Evolutionary conservation across 2,329 filamentous ascomycete genomes (phyloP).

Genomic region (Cercospora janseana): DNA sequence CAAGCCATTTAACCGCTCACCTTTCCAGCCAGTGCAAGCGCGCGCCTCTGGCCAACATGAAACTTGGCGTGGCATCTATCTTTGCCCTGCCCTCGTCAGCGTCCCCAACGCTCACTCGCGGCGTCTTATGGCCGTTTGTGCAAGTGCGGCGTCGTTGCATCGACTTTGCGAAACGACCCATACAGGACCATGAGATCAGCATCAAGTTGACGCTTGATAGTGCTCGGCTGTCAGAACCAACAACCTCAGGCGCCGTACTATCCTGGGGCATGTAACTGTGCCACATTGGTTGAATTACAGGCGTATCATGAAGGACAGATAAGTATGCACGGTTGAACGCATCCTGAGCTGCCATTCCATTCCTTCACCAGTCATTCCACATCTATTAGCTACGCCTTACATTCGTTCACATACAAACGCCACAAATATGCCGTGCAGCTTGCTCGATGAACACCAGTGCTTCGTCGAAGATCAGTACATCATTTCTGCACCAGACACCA

Average conservation of each 20-base stretch:
- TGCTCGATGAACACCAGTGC: conserved; percentile 19
- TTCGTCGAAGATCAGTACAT: conserved; percentile 18
- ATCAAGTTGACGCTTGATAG: not conserved
- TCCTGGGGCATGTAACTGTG: conserved; percentile 5
- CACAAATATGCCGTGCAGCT: conserved; percentile 16
- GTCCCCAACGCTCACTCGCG: conserved; percentile 6
- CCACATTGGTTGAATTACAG: not conserved
- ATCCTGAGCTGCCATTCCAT: not conserved
- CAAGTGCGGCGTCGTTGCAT: conserved; percentile 10
- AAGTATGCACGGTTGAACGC: conserved; percentile 1
- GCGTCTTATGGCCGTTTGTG: conserved; percentile 6
- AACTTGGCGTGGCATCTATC: conserved; percentile 9
- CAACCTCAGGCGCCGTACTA: conserved; percentile 9
- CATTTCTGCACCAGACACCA: conserved; percentile 9
- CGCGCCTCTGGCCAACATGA: conserved; percentile 11
- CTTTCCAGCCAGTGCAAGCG: conserved; percentile 10
- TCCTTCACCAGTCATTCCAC: not conserved
- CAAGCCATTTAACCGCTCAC: conserved; percentile 14
- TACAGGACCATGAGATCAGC: conserved; percentile 9
- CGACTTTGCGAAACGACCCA: conserved; percentile 8
- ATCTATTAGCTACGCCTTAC: not conserved
- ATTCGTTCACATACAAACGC: not conserved
- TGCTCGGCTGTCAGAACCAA: conserved; percentile 4
- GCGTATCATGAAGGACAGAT: conserved; percentile 5
- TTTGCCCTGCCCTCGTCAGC: not conserved